Base-by-base conservation (phyloP, 2,329 filamentous ascomycete species). In the Sphaerulina populicola region DNA sequence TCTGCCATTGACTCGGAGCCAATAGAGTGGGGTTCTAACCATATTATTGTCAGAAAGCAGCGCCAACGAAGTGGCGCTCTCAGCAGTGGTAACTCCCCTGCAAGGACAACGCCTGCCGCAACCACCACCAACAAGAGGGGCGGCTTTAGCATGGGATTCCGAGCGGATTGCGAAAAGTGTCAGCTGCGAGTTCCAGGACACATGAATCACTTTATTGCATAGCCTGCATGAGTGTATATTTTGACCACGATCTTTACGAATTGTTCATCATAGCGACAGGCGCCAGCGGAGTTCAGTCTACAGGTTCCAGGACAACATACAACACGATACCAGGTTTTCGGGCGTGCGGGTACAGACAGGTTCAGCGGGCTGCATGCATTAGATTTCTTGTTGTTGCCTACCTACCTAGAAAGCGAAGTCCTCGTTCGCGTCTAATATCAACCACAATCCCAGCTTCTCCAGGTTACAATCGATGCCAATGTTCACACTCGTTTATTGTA, bases 161-260 rank as follows among this genome's bases (percentile, higher is more conserved):
- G 73, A 27, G 68, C 73, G 9, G 73, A 76, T 54, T 76, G 74
- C 57, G 71, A 74, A 42, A 76, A 75, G 60, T 76, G 74, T 57
- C 64, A 66, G 48, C 62, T 67, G 54, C 62, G 68, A 48, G 70
- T 76, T n/a, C 73, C 73, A 1, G 74, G 74, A 0, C 73, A 76
- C 52, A 74, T 74, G 64, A 72, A 72, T 50, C 73, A 76, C 57
- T 74, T 74, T 52, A 53, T 72, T 14, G 47, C 42, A 21, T 50
- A 50, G 58, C 27, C 35, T 15, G 35, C 43, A 30, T 58, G 42
- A 51, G 37, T 31, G 31, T 9, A 11, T 12, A 11, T 21, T 44
- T 50, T 33, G 27, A 44, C 11, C 27, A 38, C 47, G 47, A 44
- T 45, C 33, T 39, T 39, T 39, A 44, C 40, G 40, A 44, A 44